A percentile compares a stretch with the other conserved stretches of the same genome.
Conservation (phyloP, 2,329 filamentous ascomycete species). For the Fusarium sp. region DNA sequence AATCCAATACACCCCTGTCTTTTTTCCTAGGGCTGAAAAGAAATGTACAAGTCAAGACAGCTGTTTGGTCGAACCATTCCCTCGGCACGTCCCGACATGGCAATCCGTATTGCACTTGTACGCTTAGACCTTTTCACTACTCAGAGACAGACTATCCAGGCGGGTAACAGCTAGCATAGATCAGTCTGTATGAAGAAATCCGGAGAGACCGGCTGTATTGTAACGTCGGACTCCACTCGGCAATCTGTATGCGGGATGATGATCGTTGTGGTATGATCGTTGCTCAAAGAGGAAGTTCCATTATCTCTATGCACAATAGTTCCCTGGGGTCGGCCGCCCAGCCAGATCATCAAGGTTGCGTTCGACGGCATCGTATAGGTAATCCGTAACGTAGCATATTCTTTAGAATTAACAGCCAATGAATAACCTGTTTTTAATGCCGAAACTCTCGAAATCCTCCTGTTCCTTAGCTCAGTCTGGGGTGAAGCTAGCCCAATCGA, state of each 20-base stretch:
- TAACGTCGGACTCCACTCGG: not conserved
- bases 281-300: not conserved
- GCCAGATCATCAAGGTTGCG: not conserved
- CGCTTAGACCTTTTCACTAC: not conserved
- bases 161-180: too few relatives aligned
- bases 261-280: not conserved
- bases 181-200: too few relatives aligned
- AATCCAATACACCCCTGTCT: not conserved
- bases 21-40: not conserved
- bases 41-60: fast-evolving
- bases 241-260: not conserved
- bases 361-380: not conserved
- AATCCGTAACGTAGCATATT: not conserved
- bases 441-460: not conserved
- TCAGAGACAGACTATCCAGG: not conserved
- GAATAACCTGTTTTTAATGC: not conserved
- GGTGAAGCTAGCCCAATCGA: not conserved
- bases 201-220: not conserved
- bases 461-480: not conserved
- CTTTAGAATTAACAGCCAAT: not conserved
- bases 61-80: fast-evolving
- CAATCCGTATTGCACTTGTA: not conserved
- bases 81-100: not conserved
- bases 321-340: not conserved
- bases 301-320: not conserved